Percentiles rank a stretch among this genome's conserved stretches.
These are phyloP conservation scores for Piromyces finnis DNA, from an alignment of 192 early-diverging fungal genomes.

Conservation along the genomic window DNA sequence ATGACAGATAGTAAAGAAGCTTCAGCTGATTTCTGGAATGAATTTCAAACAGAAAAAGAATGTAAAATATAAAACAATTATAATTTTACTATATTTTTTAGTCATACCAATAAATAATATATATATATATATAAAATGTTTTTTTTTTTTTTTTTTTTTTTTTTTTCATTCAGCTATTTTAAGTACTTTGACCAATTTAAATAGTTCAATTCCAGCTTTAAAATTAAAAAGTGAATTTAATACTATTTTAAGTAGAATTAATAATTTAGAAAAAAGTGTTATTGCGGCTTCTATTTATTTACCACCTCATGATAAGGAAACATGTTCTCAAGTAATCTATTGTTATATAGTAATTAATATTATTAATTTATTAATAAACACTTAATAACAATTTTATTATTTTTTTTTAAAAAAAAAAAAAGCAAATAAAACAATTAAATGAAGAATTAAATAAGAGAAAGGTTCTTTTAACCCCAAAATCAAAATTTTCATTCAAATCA, in stretches of 20 bases:
- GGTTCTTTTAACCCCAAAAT: slow-evolving; percentile 23
- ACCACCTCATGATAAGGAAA: background rate
- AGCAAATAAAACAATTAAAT: slow-evolving; percentile 3
- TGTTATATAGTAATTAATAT: background rate
- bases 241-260: background rate
- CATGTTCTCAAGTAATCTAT: background rate
- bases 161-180: background rate
- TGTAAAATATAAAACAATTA: background rate
- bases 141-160: no score
- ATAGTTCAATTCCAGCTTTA: background rate
- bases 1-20: background rate
- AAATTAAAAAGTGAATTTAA: background rate
- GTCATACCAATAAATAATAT: no score
- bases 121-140: no score
- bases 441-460: slow-evolving; percentile 13
- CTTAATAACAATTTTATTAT: no score
- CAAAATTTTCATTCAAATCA: slow-evolving; percentile 53
- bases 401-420: no score
- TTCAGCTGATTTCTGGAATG: background rate
- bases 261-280: background rate
- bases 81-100: no score
- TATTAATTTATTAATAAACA: no score
- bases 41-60: background rate
- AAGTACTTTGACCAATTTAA: background rate
- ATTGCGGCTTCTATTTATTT: background rate